Percentiles rank a stretch among this genome's conserved stretches.
Evolutionary conservation across 352 stramenopile species (phyloP).

Genomic region (Plasmopara viticola): DNA sequence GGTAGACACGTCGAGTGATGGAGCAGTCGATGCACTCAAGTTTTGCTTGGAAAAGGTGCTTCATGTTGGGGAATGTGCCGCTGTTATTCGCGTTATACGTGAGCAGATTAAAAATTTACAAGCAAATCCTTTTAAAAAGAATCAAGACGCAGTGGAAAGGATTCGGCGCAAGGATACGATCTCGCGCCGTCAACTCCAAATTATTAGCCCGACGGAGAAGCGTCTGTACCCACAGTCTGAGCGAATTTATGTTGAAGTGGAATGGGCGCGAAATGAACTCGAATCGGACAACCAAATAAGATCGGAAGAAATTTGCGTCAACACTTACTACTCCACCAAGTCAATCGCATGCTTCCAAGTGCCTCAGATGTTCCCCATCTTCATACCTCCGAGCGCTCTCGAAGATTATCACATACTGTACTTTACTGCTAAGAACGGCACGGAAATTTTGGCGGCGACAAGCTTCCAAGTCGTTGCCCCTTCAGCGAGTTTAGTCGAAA

Average conservation of each 20-base stretch:
- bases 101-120: constrained; percentile 14
- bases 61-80: constrained; percentile 21
- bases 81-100: constrained; percentile 25
- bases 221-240: constrained; percentile 32
- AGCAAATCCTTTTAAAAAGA: not conserved
- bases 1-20: constrained; percentile 14
- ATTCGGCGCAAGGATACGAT: not conserved
- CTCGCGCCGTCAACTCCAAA: constrained; percentile 7
- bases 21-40: constrained; percentile 31
- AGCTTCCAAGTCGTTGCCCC: constrained; percentile 36
- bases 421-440: constrained; percentile 25
- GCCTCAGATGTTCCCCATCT: constrained; percentile 33
- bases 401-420: constrained; percentile 40
- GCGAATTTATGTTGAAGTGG: constrained; percentile 40
- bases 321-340: constrained; percentile 17
- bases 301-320: constrained; percentile 35
- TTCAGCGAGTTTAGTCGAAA: constrained; percentile 22
- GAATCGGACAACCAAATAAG: constrained; percentile 4
- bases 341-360: constrained; percentile 22
- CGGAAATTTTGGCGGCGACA: constrained; percentile 29
- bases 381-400: constrained; percentile 11
- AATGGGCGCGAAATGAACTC: constrained; percentile 13
- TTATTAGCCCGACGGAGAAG: constrained; percentile 23
- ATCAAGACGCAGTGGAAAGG: constrained; percentile 2
- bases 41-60: constrained; percentile 31